phyloP scores from a whole-genome alignment of 768 basidiomycete species.

The Xerocomellus amylosporus region DNA sequence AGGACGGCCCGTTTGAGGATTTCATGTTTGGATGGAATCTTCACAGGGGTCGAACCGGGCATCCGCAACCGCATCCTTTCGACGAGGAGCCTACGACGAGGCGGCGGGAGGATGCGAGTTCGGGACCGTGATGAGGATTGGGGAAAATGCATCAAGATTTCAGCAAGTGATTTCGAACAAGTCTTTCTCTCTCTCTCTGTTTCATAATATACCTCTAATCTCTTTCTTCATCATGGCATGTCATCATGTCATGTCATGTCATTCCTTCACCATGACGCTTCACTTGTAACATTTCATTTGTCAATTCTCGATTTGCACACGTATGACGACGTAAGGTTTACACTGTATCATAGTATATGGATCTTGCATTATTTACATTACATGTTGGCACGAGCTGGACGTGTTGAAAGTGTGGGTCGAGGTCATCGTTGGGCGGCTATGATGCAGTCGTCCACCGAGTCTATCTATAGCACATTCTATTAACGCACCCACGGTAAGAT shows the following conservation, averaged over 20 bases:
- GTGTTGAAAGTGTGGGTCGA: too few relatives aligned
- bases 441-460: too few relatives aligned
- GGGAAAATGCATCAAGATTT: neutral
- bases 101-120: slow-evolving; percentile 6
- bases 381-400: neutral
- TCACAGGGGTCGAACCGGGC: neutral
- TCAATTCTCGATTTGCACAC: slow-evolving; percentile 5
- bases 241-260: neutral
- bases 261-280: neutral
- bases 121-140: neutral
- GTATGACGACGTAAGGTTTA: neutral
- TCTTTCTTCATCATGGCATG: neutral
- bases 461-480: too few relatives aligned
- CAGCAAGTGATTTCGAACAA: neutral
- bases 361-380: slow-evolving; percentile 20
- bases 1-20: slow-evolving; percentile 19
- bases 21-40: slow-evolving; percentile 14
- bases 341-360: slow-evolving; percentile 10
- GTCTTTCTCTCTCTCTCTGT: neutral
- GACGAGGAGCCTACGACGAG: slow-evolving; percentile 4
- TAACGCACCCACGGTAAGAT: too few relatives aligned
- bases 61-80: neutral
- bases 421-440: too few relatives aligned
- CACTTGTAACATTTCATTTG: too few relatives aligned
- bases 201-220: slow-evolving; percentile 2